A percentile compares a stretch with the other conserved stretches of the same genome.
phyloP scores from a whole-genome alignment of 257 asterid species.

The Gentiana macrophylla region DNA sequence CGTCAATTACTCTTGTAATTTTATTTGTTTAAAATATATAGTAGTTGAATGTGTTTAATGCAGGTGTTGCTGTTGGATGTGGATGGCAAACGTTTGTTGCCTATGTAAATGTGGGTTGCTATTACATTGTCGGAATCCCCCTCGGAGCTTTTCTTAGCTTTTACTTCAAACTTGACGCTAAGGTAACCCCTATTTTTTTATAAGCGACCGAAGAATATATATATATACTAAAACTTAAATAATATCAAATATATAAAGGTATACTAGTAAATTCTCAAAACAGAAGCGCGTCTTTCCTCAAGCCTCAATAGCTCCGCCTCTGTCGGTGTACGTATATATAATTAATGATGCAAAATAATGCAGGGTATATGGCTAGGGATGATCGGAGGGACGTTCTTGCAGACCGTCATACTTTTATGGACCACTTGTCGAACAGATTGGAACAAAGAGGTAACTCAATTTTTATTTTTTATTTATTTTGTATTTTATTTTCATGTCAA shows the following conservation, averaged over 20 bases:
- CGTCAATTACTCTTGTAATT: too few species aligned
- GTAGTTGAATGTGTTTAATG: neutral
- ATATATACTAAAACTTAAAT: too few species aligned
- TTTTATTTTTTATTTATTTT: too few species aligned
- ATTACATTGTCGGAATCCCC: slow-evolving; percentile 30
- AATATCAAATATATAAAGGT: too few species aligned
- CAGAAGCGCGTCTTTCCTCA: too few species aligned
- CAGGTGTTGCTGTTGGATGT: slow-evolving; percentile 41
- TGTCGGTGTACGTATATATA: neutral
- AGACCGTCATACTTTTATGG: slow-evolving; percentile 54
- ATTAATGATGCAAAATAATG: neutral
- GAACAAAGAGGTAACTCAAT: slow-evolving; percentile 40
- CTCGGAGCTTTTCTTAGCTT: slow-evolving; percentile 23
- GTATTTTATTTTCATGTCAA: neutral
- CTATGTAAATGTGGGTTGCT: slow-evolving; percentile 28
- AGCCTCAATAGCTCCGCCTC: too few species aligned
- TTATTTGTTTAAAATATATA: too few species aligned
- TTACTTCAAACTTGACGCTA: slow-evolving; percentile 25
- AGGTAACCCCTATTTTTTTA: slow-evolving; percentile 9
- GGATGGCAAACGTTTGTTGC: slow-evolving; percentile 40
- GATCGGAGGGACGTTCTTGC: slow-evolving; percentile 54
- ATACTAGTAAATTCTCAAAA: too few species aligned
- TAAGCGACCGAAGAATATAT: neutral
- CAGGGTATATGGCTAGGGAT: slow-evolving; percentile 72
- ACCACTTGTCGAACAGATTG: slow-evolving; percentile 46